These are phyloP conservation scores for Nyctanthes arbortristis DNA, from an alignment of 257 asterid genomes.

Conservation along the genomic window DNA sequence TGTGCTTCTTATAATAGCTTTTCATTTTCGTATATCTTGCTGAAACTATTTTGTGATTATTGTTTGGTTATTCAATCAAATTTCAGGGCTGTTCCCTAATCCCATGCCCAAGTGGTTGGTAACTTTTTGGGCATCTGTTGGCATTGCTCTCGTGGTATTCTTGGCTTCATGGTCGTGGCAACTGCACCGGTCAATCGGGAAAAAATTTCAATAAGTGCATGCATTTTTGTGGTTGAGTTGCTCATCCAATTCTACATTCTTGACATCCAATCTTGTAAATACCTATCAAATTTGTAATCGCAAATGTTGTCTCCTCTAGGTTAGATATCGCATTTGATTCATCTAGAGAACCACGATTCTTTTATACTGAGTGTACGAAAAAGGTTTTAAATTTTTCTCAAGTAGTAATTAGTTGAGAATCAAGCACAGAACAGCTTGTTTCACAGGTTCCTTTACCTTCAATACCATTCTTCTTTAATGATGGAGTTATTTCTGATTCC, in stretches of 20 bases:
- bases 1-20: conserved; percentile 22
- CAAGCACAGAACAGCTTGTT: conserved; percentile 10
- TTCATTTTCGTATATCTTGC: background rate
- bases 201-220: conserved; percentile 61
- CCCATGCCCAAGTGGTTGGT: conserved; percentile 87
- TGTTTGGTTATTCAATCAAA: background rate
- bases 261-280: conserved; percentile 39
- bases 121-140: conserved; percentile 64
- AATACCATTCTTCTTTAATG: background rate
- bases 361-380: conserved; percentile 15
- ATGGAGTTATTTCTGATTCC: too few species aligned
- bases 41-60: background rate
- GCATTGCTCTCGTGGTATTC: conserved; percentile 53
- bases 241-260: conserved; percentile 34
- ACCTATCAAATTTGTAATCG: conserved; percentile 35
- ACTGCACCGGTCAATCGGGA: conserved; percentile 60
- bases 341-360: conserved; percentile 36
- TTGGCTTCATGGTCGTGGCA: conserved; percentile 79
- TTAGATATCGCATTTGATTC: conserved; percentile 34
- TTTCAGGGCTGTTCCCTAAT: conserved; percentile 69
- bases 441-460: background rate
- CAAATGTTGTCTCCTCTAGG: conserved; percentile 45
- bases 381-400: background rate
- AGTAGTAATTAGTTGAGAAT: background rate
- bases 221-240: background rate